These are phyloP conservation scores for Harringtonia lauricola DNA, from an alignment of 2,329 filamentous ascomycete genomes.

Conservation along the genomic window DNA sequence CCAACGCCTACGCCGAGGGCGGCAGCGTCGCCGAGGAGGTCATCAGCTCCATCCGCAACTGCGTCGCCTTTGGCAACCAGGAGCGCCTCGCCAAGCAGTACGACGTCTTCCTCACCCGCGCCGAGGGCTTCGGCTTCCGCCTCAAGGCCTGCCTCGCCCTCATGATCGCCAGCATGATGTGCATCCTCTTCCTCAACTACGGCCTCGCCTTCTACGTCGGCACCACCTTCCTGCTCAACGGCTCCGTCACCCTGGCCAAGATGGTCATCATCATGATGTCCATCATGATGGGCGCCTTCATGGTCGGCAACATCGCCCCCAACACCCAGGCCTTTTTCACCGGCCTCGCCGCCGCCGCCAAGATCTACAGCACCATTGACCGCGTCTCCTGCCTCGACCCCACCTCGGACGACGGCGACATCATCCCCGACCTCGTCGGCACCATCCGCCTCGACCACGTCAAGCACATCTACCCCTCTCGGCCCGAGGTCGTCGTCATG, in stretches of 20 bases:
- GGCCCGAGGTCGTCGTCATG: constrained; percentile 85
- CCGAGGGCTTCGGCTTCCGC: constrained; percentile 66
- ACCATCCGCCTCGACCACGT: constrained; percentile 71
- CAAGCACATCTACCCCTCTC: constrained; percentile 89
- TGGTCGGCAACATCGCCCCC: constrained; percentile 76
- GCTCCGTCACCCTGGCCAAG: constrained; percentile 53
- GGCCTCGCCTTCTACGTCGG: constrained; percentile 85
- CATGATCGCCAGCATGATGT: constrained; percentile 79
- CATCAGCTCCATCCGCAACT: constrained; percentile 84
- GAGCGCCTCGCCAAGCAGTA: constrained; percentile 84
- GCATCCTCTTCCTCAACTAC: constrained; percentile 77
- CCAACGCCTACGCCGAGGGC: constrained; percentile 71
- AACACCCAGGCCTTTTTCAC: constrained; percentile 80
- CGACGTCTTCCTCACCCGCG: constrained; percentile 59
- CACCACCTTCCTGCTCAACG: constrained; percentile 58
- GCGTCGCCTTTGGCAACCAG: constrained; percentile 86
- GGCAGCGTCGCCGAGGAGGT: constrained; percentile 91
- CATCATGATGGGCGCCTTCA: constrained; percentile 88
- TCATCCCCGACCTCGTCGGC: constrained; percentile 61
- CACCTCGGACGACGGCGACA: constrained; percentile 57
- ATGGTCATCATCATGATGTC: constrained; percentile 82
- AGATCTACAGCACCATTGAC: constrained; percentile 93
- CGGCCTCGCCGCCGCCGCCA: constrained; percentile 70
- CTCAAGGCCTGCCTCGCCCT: constrained; percentile 61
- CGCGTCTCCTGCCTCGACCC: constrained; percentile 76